Base-by-base conservation (phyloP, 2,329 filamentous ascomycete species). In the Pseudocercospora musae region DNA sequence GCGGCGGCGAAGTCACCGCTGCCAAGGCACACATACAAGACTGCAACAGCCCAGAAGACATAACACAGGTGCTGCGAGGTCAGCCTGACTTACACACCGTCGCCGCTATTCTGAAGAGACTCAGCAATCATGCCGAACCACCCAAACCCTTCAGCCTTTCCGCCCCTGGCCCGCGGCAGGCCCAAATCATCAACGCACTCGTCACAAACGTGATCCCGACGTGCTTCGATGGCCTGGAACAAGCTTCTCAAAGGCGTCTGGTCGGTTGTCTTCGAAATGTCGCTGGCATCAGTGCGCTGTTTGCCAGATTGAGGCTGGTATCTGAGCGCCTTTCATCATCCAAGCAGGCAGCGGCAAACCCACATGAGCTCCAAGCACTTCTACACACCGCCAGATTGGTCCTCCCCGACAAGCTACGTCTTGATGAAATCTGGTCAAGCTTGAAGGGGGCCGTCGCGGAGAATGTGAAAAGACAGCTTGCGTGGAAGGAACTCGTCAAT, bases 131-230 rank as follows among this genome's bases (percentile, higher is more conserved):
- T 4, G 37, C 31, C 4, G 5, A 40, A 6, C 7, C 15, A 4
- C 29, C 59, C 5, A 62, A 65, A n/a, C n/a, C n/a, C 21, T 86
- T 89, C 71, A 83, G 84, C 68, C 82, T 94, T 55, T 79, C 81
- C 49, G 75, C 80, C 2, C 88, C 91, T 3, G 84, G 84, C 31
- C 87, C 93, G 1, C 78, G 86, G 64, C 85, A 87, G 60, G 87
- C 91, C 20, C 90, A 92, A 69, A 85, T 97, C 31, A 81, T 94
- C 57, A 88, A 92, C 71, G 79, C 85, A 2, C 78, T 99, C 37
- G 86, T 96, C 62, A 87, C 84, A 15, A 85, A 87, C 31, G 92
- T 90, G 25, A 80, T 92, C 7, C 90, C 91, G 1, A 90, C 93
- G 72, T 96, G 94, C 76, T 98, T 95, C 94, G 73, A 81, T 2